A percentile compares a stretch with the other conserved stretches of the same genome.
Evolutionary conservation across 1,284 basidiomycete species (phyloP).

Genomic region (Cystobasidium slooffiae): DNA sequence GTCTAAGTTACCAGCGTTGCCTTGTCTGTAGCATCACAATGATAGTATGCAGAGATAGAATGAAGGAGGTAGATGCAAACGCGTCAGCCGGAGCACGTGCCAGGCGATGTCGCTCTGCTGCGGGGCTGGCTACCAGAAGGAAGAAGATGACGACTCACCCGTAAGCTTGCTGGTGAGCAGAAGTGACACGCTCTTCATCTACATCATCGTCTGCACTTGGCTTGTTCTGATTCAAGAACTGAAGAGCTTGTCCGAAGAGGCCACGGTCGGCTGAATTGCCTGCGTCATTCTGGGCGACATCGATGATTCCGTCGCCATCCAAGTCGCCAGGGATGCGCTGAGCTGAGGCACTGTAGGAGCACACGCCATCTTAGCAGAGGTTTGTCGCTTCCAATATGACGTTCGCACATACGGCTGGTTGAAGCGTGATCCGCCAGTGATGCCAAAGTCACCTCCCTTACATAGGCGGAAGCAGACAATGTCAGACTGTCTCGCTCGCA

Average conservation of each 20-base stretch:
- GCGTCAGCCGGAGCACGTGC: neutral
- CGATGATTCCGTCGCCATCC: constrained; percentile 26
- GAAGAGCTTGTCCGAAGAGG: constrained; percentile 35
- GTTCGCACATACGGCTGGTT: constrained; percentile 29
- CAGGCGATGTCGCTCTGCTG: too few relatives aligned
- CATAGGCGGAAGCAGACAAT: neutral
- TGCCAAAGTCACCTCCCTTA: constrained; percentile 38
- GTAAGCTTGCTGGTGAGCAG: constrained; percentile 51
- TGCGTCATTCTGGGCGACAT: constrained; percentile 26
- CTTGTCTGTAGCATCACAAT: constrained; percentile 13
- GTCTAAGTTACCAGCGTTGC: constrained; percentile 44
- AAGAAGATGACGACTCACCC: neutral
- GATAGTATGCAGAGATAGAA: too few relatives aligned
- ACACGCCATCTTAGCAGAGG: neutral
- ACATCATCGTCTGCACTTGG: constrained; percentile 44
- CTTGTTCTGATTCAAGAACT: constrained; percentile 34
- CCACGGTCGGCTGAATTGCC: constrained; percentile 33
- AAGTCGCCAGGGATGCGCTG: constrained; percentile 9
- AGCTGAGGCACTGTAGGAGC: neutral
- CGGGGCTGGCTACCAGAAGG: neutral
- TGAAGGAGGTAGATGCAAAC: neutral
- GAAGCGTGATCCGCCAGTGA: constrained; percentile 41
- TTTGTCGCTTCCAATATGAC: neutral
- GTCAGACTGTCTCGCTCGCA: neutral
- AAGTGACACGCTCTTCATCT: constrained; percentile 48